A percentile compares a stretch with the other conserved stretches of the same genome.
These are phyloP conservation scores for Pseudogymnoascus sp. DNA, from an alignment of 2,329 filamentous ascomycete genomes.

Conservation along the genomic window DNA sequence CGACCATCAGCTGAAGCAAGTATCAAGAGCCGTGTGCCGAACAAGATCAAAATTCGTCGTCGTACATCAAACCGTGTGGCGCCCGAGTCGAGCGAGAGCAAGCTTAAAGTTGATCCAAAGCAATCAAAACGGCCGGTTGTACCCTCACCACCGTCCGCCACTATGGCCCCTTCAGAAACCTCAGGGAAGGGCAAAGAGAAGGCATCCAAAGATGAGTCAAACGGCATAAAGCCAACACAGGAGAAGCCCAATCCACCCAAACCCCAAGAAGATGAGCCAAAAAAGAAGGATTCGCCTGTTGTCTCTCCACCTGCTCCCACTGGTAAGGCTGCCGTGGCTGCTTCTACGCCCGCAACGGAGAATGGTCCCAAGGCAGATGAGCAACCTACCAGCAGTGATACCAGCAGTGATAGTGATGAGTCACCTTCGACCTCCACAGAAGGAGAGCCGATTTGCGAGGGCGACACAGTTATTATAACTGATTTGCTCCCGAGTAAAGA, in stretches of 20 bases:
- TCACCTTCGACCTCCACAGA: constrained; percentile 9
- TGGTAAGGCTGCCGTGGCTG: neutral
- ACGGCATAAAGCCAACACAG: neutral
- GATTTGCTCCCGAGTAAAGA: constrained; percentile 56
- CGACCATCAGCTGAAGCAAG: neutral
- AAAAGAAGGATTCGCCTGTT: neutral
- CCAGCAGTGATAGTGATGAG: neutral
- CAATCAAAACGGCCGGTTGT: neutral
- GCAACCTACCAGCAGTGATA: neutral
- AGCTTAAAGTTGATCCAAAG: constrained; percentile 9
- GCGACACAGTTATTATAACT: constrained; percentile 68
- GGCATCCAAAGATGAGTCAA: neutral
- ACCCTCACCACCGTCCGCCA: neutral
- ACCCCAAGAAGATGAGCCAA: neutral
- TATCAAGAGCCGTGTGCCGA: constrained; percentile 3
- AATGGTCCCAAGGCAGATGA: neutral
- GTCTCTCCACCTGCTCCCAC: neutral
- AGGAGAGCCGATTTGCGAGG: constrained; percentile 54
- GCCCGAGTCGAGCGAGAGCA: constrained; percentile 8
- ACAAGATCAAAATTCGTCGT: constrained; percentile 24
- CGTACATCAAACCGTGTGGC: constrained; percentile 13
- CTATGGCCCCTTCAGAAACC: neutral
- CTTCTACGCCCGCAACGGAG: neutral
- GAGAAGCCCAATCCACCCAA: neutral
- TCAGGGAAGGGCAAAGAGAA: neutral